phyloP scores from a whole-genome alignment of 371 early-diverging fungal species.

The Mucor plumbeus region DNA sequence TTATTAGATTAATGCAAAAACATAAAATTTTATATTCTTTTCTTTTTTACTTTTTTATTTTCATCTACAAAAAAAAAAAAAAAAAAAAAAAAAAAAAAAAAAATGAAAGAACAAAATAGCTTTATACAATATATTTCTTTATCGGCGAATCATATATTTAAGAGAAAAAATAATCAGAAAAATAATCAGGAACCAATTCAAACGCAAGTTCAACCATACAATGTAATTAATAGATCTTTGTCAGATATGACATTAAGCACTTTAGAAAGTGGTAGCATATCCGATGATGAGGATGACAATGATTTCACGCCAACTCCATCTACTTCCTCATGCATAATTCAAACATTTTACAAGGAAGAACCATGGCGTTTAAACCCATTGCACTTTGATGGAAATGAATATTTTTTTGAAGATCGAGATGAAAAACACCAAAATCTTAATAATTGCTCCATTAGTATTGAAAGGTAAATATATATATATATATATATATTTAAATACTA shows the following conservation, averaged over 20 bases:
- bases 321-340: background rate
- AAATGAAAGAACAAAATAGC: constrained; percentile 5
- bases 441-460: constrained; percentile 2
- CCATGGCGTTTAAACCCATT: constrained; percentile 15
- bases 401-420: constrained; percentile 23
- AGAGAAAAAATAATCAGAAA: background rate
- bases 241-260: constrained; percentile 15
- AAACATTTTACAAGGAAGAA: constrained; percentile 1
- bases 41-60: background rate
- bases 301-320: constrained; percentile 4
- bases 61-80: background rate
- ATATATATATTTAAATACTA: no score
- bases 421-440: background rate
- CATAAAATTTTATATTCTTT: background rate
- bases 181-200: background rate
- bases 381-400: background rate
- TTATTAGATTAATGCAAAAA: background rate
- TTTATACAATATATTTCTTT: background rate
- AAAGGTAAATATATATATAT: constrained; percentile 18
- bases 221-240: constrained; percentile 6
- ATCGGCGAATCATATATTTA: background rate
- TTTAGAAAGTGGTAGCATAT: background rate
- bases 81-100: background rate
- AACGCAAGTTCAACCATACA: background rate
- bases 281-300: background rate